Conservation (phyloP, 306 rosid genomes). For the Trifolium dubium region DNA sequence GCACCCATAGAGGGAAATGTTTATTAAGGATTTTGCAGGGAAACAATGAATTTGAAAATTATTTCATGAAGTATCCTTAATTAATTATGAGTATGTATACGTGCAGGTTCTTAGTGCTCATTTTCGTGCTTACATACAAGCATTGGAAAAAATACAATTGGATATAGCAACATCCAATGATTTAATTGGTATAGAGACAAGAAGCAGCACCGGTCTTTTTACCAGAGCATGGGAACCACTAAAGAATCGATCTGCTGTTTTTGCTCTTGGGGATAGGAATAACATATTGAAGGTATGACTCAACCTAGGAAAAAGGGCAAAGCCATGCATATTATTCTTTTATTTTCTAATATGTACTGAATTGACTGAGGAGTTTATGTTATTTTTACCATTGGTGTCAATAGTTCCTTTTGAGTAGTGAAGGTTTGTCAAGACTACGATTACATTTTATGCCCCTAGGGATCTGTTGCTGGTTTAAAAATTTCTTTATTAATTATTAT, state of each 20-base stretch:
- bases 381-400: constrained; percentile 1
- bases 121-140: constrained; percentile 94
- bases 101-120: constrained; percentile 97
- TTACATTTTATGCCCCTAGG: neutral
- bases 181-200: constrained; percentile 95
- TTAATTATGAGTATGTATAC: constrained; percentile 28
- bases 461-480: constrained; percentile 17
- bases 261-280: constrained; percentile 91
- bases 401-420: constrained; percentile 16
- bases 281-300: constrained; percentile 74
- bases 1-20: no score
- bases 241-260: constrained; percentile 96
- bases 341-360: constrained; percentile 29
- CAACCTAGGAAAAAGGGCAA: constrained; percentile 11
- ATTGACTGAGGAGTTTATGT: constrained; percentile 16
- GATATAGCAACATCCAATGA: constrained; percentile 95
- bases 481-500: constrained; percentile 12
- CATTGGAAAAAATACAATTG: constrained; percentile 89
- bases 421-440: constrained; percentile 27
- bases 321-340: constrained; percentile 22
- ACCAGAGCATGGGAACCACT: constrained; percentile 86
- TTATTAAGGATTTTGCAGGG: constrained; percentile 9
- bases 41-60: constrained; percentile 18
- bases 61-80: constrained; percentile 32
- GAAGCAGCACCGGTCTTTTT: constrained; percentile 76